These are phyloP conservation scores for Eucalyptus tenuipes DNA, from an alignment of 345 rosid genomes.

Conservation along the genomic window DNA sequence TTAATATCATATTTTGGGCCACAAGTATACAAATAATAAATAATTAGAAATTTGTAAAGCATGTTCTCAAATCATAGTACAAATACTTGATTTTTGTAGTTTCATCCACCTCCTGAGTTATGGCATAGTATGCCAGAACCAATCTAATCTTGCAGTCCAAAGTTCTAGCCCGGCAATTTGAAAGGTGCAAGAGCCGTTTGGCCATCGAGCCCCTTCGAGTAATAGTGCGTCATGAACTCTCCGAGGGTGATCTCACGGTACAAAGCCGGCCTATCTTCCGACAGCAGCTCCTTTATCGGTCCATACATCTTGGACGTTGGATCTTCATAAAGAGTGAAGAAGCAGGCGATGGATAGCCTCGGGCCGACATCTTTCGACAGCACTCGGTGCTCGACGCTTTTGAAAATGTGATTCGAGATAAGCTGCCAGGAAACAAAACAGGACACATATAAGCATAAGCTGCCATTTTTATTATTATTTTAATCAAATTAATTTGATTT, in stretches of 20 bases:
- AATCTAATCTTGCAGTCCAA: background rate
- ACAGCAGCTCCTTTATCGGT: constrained; percentile 12
- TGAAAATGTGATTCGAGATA: background rate
- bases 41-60: background rate
- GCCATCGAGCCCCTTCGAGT: background rate
- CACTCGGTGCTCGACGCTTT: background rate
- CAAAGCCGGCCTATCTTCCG: constrained; percentile 9
- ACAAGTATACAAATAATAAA: too few species aligned
- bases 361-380: background rate
- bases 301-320: background rate
- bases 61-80: background rate
- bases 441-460: too few species aligned
- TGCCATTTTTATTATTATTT: too few species aligned
- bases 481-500: too few species aligned
- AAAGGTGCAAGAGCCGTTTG: background rate
- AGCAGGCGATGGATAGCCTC: background rate
- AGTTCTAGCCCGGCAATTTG: background rate
- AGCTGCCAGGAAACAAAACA: background rate
- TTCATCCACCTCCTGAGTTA: background rate
- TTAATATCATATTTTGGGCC: too few species aligned
- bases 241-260: background rate
- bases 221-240: background rate
- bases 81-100: background rate
- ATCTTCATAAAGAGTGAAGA: background rate
- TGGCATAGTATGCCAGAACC: background rate